phyloP scores from a whole-genome alignment of 2,329 filamentous ascomycete genomes.

The Epichloe gansuensis region DNA sequence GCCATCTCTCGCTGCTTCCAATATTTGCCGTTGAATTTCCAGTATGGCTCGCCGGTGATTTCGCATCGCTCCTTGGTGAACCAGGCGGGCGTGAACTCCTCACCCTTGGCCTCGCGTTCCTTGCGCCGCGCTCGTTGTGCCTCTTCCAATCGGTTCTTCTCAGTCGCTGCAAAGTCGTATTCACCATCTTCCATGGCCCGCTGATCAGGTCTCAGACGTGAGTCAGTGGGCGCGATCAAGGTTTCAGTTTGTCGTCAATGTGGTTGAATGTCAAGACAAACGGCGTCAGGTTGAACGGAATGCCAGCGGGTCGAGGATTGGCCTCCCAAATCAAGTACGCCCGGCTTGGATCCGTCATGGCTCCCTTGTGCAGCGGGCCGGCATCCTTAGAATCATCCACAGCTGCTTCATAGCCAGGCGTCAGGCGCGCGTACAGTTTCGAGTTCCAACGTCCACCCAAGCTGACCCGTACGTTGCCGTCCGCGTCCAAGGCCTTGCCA shows the following conservation, averaged over 20 bases:
- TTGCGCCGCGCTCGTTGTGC: conserved; percentile 70
- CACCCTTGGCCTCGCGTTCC: conserved; percentile 61
- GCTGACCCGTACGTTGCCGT: conserved; percentile 74
- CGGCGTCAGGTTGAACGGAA: conserved; percentile 94
- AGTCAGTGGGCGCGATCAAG: conserved; percentile 85
- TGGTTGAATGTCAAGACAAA: conserved; percentile 94
- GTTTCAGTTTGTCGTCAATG: conserved; percentile 66
- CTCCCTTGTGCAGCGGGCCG: conserved; percentile 32
- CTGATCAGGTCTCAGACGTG: conserved; percentile 84
- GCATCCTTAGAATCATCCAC: conserved; percentile 44
- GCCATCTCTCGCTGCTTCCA: conserved; percentile 65
- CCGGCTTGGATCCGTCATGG: conserved; percentile 52
- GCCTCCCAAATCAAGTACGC: conserved; percentile 92
- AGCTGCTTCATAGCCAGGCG: conserved; percentile 74
- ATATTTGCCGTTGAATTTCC: conserved; percentile 81
- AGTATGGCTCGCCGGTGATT: conserved; percentile 78
- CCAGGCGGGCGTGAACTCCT: conserved; percentile 78
- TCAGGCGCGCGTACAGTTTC: conserved; percentile 86
- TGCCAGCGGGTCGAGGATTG: conserved; percentile 64
- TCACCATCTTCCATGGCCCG: conserved; percentile 97
- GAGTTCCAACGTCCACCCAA: conserved; percentile 96
- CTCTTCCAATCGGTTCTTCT: conserved; percentile 92
- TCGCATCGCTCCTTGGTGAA: conserved; percentile 63
- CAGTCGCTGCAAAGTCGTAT: conserved; percentile 82
- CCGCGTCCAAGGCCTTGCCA: conserved; percentile 70